Percentiles rank a stretch among this genome's conserved stretches.
phyloP scores from a whole-genome alignment of 257 asterid species.

The Anisodus acutangulus region DNA sequence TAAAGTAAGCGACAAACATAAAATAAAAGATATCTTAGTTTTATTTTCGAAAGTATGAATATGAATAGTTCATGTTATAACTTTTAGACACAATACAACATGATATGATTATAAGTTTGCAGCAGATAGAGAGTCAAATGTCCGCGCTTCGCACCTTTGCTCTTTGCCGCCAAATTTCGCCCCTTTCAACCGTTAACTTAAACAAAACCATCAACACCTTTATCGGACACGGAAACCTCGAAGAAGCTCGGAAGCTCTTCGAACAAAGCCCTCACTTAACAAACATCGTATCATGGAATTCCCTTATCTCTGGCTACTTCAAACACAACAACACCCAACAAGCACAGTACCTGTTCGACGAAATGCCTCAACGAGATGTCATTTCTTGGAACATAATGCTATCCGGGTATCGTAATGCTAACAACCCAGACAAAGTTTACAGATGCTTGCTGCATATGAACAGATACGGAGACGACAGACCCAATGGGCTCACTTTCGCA shows the following conservation, averaged over 20 bases:
- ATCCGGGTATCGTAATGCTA: slow-evolving; percentile 30
- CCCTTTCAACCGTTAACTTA: background rate
- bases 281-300: slow-evolving; percentile 71
- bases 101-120: too few species aligned
- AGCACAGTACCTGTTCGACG: slow-evolving; percentile 47
- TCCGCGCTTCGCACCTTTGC: background rate
- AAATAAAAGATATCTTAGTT: too few species aligned
- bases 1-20: too few species aligned
- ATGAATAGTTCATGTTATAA: too few species aligned
- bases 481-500: slow-evolving; percentile 33
- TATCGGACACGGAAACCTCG: background rate
- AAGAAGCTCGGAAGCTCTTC: slow-evolving; percentile 27
- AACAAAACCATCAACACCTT: slow-evolving; percentile 18
- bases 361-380: slow-evolving; percentile 55
- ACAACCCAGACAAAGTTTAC: slow-evolving; percentile 7
- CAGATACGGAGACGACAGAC: slow-evolving; percentile 10
- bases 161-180: slow-evolving; percentile 2
- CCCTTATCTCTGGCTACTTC: slow-evolving; percentile 64
- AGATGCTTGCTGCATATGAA: slow-evolving; percentile 1
- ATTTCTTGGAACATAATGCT: slow-evolving; percentile 45
- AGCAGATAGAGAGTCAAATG: background rate
- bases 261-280: background rate
- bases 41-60: too few species aligned
- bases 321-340: slow-evolving; percentile 49
- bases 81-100: too few species aligned